Conservation (phyloP, 1,284 basidiomycete genomes). For the Bothia castanella region DNA sequence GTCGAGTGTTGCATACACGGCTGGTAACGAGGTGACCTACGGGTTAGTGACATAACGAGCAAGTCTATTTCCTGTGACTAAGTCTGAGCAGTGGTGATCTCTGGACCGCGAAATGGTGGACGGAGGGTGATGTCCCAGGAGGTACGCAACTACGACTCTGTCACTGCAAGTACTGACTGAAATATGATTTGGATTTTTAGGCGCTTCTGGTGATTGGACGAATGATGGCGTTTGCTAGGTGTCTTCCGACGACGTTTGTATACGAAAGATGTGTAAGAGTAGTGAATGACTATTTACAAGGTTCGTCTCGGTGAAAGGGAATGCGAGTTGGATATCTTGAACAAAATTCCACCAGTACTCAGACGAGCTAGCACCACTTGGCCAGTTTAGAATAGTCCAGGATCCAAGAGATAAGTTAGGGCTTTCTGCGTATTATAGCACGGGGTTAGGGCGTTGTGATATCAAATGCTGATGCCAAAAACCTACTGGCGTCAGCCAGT, state of each 20-base stretch:
- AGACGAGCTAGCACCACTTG: neutral
- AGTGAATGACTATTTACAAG: neutral
- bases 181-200: conserved; percentile 18
- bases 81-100: conserved; percentile 43
- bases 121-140: conserved; percentile 52
- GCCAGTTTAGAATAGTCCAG: neutral
- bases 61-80: neutral
- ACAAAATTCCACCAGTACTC: neutral
- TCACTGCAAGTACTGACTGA: too few relatives aligned
- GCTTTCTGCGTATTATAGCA: neutral
- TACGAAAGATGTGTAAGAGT: neutral
- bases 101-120: conserved; percentile 61
- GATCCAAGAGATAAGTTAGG: neutral
- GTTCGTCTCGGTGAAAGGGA: neutral
- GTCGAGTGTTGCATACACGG: conserved; percentile 45
- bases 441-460: neutral
- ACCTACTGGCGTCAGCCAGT: neutral
- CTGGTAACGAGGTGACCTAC: conserved; percentile 49
- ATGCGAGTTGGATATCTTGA: neutral
- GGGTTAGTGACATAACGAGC: conserved; percentile 35
- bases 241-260: neutral
- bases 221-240: conserved; percentile 49
- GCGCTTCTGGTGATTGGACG: conserved; percentile 51
- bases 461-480: neutral
- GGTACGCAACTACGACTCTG: conserved; percentile 30